Evolutionary conservation across 176 grass and related monocot genomes (phyloP).

Genomic region (Rhynchospora tenuis): DNA sequence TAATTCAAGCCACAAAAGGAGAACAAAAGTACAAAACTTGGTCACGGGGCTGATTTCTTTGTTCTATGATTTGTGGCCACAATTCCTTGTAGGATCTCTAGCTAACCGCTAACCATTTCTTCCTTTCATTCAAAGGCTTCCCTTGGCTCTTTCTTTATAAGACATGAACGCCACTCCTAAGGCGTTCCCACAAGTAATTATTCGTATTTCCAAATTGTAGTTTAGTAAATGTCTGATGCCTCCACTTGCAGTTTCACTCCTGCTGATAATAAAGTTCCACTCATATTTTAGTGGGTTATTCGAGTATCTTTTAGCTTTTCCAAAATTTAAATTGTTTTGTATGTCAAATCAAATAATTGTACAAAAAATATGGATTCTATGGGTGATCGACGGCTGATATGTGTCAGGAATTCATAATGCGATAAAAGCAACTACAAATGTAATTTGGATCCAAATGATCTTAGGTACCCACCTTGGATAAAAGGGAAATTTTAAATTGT

Average conservation of each 20-base stretch:
- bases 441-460: not conserved
- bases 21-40: slow-evolving; percentile 14
- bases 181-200: not conserved
- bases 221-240: not conserved
- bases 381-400: not conserved
- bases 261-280: not conserved
- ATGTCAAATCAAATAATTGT: not conserved
- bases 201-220: not conserved
- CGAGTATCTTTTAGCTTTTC: not conserved
- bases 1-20: slow-evolving; percentile 3
- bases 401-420: not conserved
- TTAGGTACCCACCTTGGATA: not conserved
- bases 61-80: slow-evolving; percentile 12
- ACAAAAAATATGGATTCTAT: not conserved
- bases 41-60: slow-evolving; percentile 5
- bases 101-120: slow-evolving; percentile 11
- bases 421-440: not conserved
- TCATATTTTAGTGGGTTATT: not conserved
- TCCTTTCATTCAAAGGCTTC: slow-evolving; percentile 1
- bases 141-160: not conserved
- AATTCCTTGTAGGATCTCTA: not conserved
- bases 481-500: not conserved
- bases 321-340: not conserved
- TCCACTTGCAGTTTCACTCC: not conserved
- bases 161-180: not conserved